Percentiles rank a stretch among this genome's conserved stretches.
phyloP scores from a whole-genome alignment of 2,329 filamentous ascomycete genomes.

The Phyllosticta citriasiana region DNA sequence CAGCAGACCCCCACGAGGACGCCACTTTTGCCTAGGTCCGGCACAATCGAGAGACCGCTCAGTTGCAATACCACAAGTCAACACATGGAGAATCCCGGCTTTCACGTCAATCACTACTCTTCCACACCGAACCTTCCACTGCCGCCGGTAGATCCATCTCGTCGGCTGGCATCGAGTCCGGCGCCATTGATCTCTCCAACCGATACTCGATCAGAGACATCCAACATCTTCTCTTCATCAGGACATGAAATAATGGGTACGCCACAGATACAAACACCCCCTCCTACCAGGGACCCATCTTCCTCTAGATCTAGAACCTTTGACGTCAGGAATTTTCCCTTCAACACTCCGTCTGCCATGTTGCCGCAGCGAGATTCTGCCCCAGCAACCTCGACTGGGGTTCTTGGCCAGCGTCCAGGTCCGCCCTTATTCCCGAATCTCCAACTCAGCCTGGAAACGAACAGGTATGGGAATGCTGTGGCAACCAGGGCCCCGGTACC shows the following conservation, averaged over 20 bases:
- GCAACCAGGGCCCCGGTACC: constrained; percentile 47
- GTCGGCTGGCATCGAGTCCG: constrained; percentile 50
- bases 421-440: constrained; percentile 41
- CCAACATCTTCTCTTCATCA: background rate
- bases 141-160: constrained; percentile 51
- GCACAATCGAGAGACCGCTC: constrained; percentile 24
- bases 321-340: constrained; percentile 3
- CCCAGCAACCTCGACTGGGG: constrained; percentile 10
- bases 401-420: constrained; percentile 17
- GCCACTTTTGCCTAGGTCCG: constrained; percentile 28
- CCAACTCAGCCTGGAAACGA: constrained; percentile 49
- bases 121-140: constrained; percentile 43
- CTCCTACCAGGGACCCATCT: constrained; percentile 47
- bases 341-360: constrained; percentile 7
- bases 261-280: constrained; percentile 50
- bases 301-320: constrained; percentile 37
- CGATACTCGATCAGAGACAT: background rate
- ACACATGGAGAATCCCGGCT: constrained; percentile 32
- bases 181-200: constrained; percentile 24
- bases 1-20: constrained; percentile 33
- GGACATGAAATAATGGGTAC: constrained; percentile 23
- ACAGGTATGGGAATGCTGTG: constrained; percentile 42
- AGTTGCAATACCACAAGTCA: constrained; percentile 26
- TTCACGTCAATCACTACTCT: constrained; percentile 55
- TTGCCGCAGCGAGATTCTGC: constrained; percentile 5